Base-by-base conservation (phyloP, 2,329 filamentous ascomycete species). In the Cordyceps fumosorosea region DNA sequence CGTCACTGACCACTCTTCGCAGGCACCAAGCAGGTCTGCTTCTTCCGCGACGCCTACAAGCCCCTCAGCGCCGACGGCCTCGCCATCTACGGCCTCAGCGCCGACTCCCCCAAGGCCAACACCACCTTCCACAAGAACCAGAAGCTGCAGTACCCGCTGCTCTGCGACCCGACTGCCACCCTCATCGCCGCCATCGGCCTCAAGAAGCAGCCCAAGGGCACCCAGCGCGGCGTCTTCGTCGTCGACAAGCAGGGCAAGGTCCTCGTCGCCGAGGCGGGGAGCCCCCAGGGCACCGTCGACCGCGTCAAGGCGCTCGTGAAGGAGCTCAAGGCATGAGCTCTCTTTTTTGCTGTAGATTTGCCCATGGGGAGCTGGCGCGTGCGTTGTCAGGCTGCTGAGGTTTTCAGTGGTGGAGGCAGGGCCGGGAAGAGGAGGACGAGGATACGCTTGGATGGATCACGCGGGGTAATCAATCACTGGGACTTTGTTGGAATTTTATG, bases 11-110 rank as follows among this genome's bases (percentile, higher is more conserved):
- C 14, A 29, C 62, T 29, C 34, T 29, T n/a, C 34, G 65, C 52
- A 96, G 93, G 93, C 82, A 98, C 92, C 62, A 95, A 83, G 63
- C 95, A 99, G 82, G 95, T 84, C 65, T 97, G 93, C 77, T 81
- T 93, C 68, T 98, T 99, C 83, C 89, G 95, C 71, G 93, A 98
- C 81, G 82, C 86, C 26, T 91, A 96, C 77, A 78, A 82, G 53
- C 80, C 87, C 56, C 83, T 98, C 60, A 93, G 89, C 12, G 83
- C 86, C 32, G 89, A 85, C 61, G 93, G 93, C 10, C 85, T 96
- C 64, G 83, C 87, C 72, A 91, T 99, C 77, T 98, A 91, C 74
- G 95, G 95, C 62, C 86, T 99, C 56, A 96, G 90, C 65, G 85
- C 85, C 68, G 95, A 98, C 78, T 89, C 87, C 54, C 87, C 91